Conservation (phyloP, 1,284 basidiomycete genomes). For the Naganishia sp. region DNA sequence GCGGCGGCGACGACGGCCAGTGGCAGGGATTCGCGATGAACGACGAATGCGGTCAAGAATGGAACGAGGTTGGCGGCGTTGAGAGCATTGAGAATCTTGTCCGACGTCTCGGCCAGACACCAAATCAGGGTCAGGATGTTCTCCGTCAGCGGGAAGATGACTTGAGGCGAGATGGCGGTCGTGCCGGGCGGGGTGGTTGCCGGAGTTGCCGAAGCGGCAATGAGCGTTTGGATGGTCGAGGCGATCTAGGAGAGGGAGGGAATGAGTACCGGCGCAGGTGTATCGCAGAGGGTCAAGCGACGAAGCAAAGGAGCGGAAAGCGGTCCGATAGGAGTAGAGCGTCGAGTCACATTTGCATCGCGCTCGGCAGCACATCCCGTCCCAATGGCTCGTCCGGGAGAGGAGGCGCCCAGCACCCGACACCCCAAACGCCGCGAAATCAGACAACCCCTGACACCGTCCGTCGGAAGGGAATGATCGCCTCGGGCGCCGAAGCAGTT, state of each 20-base stretch:
- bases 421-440: too few species aligned
- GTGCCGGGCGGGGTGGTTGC: constrained; percentile 49
- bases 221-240: constrained; percentile 16
- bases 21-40: constrained; percentile 66
- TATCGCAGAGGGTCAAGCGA: background rate
- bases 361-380: too few species aligned
- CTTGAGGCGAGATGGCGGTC: constrained; percentile 64
- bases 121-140: constrained; percentile 87
- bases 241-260: constrained; percentile 8
- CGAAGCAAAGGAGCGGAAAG: background rate
- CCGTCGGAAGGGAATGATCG: too few species aligned
- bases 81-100: constrained; percentile 82
- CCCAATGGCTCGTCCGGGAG: too few species aligned
- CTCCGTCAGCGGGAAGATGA: constrained; percentile 82
- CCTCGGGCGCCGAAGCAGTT: too few species aligned
- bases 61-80: constrained; percentile 73
- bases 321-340: background rate
- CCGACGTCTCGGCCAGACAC: constrained; percentile 89
- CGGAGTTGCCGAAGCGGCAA: constrained; percentile 6
- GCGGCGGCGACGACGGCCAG: constrained; percentile 72
- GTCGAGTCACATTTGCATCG: too few species aligned
- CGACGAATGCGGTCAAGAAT: constrained; percentile 80
- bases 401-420: too few species aligned
- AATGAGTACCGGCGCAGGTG: too few species aligned
- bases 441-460: too few species aligned